Conservation (phyloP, 805 yeast genomes). For the Wickerhamiella siamensis region DNA sequence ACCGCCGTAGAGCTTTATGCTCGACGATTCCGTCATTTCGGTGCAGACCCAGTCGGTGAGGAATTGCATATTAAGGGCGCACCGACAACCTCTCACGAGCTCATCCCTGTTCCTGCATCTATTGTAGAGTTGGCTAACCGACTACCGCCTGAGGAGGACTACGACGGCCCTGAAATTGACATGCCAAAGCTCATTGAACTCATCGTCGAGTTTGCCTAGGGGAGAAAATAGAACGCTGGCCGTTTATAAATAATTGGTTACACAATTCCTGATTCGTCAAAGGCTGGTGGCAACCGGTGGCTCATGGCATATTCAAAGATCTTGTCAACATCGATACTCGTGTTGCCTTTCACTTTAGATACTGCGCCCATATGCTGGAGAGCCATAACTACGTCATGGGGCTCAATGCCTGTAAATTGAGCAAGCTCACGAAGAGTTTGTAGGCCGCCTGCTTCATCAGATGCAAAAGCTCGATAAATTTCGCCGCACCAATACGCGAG, state of each 20-base stretch:
- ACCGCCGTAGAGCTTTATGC: slow-evolving; percentile 26
- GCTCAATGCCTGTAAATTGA: slow-evolving; percentile 23
- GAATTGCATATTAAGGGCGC: slow-evolving; percentile 5
- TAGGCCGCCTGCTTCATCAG: not conserved
- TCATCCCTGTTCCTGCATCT: slow-evolving; percentile 1
- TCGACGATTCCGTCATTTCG: slow-evolving; percentile 13
- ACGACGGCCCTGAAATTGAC: slow-evolving; percentile 16
- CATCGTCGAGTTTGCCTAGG: slow-evolving; percentile 2
- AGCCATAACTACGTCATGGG: slow-evolving; percentile 23
- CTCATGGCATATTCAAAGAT: not conserved
- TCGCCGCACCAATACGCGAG: slow-evolving; percentile 58
- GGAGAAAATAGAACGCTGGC: not conserved
- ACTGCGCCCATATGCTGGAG: slow-evolving; percentile 22
- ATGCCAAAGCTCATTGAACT: slow-evolving; percentile 11
- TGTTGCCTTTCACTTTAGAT: not conserved
- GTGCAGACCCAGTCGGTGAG: slow-evolving; percentile 7
- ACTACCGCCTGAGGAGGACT: slow-evolving; percentile 13
- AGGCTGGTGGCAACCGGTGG: not conserved
- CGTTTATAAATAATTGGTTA: not conserved
- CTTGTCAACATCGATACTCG: slow-evolving; percentile 1
- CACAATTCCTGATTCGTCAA: slow-evolving; percentile 1
- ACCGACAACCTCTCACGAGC: not conserved
- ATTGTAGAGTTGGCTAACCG: not conserved
- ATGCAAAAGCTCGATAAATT: slow-evolving; percentile 23
- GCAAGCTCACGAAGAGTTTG: slow-evolving; percentile 20